Evolutionary conservation across 768 basidiomycete genomes (phyloP), one percentile per base, ranked within the genome.

Genomic region (Collybiopsis luxurians): DNA sequence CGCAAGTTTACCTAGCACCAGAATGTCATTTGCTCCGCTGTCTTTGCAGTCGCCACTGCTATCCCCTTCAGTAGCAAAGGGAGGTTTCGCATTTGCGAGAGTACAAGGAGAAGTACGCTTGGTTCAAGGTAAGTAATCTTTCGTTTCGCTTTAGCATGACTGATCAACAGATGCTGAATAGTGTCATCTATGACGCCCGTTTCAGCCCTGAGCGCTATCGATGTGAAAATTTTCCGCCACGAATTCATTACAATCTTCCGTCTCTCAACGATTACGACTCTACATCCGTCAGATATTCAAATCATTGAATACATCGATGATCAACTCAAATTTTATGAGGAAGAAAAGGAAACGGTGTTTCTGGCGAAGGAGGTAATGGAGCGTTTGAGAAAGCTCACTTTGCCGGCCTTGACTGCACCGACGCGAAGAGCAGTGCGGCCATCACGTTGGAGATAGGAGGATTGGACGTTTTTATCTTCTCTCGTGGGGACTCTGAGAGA

Each of bases 231-330:
- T 44, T 83, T 81, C 65, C 75, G 73, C 57, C 83, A 86, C 64
- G 84, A 86, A 67, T 84, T 85, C 60, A 80, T 81, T 66, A 80
- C 80, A 60, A 86, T 86, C 51, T 86, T 86, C 62, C 82, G 84
- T 38, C 79, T 82, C 55, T 67, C 71, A 9, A 75, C 80, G 62
- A 67, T 67, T 44, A 67, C 67, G 43, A 77, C 77, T 2, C 60
- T 83, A 12, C 79, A 85, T 59, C 79, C 81, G 12, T 61, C 75
- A 2, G 76, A 82, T 51, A 75, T 86, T 13, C 72, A 70, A 57
- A 75, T 86, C 54, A 68, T 86, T 23, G 79, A 84, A 64, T 63
- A 69, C 27, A 80, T 86, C 39, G 74, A 79, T 27, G 77, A 79
- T 7, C 69, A 69, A 23, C 69, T 75, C 43, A 71, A 79, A 38